Base-by-base conservation (phyloP, 495 filamentous ascomycete genomes). In the Tetracladium marchalianum region DNA sequence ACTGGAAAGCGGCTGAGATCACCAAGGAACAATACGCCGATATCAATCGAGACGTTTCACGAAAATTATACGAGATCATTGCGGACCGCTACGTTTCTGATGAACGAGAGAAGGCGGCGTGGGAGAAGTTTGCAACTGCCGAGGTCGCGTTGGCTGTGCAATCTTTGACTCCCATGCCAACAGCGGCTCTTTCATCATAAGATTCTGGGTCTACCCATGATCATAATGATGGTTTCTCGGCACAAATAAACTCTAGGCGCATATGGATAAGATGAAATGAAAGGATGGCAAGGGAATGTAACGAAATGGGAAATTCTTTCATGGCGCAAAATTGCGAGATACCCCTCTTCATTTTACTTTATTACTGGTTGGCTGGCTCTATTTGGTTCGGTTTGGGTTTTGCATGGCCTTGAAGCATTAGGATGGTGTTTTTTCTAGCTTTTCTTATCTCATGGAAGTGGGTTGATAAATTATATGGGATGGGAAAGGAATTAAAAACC, bases 1-100 rank as follows among this genome's bases (percentile, higher is more conserved):
- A 84, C 51, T 93, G 70, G 71, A 68, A 84, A 50, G 31, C 56
- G 8, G 76, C 77, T 11, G 68, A 68, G 24, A 67, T 95, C 9
- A 81, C 79, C 31, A 81, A 85, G 54, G 82, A 93, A 35, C 82
- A 95, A 60, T 96, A 86, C 65, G 89, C 82, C 5, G 76, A 81
- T 38, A 89, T 95, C 65, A 95, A 95, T 60, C 78, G 87, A 38
- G 81, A 77, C 32, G 77, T 95, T 19, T 92, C 84, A 11, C 77
- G 85, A 13, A 81, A 77, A 64, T 66, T 96, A n/a, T 96, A 96
- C 59, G 84, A 93, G 34, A 77, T 78, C 33, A 78, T 90, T 11
- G 77, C 74, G 5, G 78, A 82, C 38, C 68, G 70, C 0, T 69
- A 73, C n/a, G 62, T 66, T 2, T 60, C 83, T 9, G 72, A 77